Conservation (phyloP, 352 stramenopile species). For the Pythium folliculosum region DNA sequence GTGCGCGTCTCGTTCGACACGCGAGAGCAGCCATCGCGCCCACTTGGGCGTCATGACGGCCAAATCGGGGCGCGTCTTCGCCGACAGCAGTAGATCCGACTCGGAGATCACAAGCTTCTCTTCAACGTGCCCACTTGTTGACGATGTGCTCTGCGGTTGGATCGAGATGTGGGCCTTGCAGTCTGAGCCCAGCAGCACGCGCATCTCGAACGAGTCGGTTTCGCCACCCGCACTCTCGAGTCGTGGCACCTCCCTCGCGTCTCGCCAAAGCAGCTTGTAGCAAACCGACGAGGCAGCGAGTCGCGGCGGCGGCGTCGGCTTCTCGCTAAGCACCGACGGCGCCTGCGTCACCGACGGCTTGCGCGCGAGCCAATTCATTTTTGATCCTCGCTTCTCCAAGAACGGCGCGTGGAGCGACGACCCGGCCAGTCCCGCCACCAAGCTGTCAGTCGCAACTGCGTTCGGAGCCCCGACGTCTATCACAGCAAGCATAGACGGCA, state of each 20-base stretch:
- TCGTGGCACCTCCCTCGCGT: constrained; percentile 28
- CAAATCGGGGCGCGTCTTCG: constrained; percentile 25
- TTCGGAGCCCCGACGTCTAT: neutral
- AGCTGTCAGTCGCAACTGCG: neutral
- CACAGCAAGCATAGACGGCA: neutral
- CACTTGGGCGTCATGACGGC: constrained; percentile 24
- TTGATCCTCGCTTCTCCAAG: constrained; percentile 16
- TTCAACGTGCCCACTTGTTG: neutral
- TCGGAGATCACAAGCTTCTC: constrained; percentile 15
- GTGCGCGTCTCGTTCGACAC: constrained; percentile 21
- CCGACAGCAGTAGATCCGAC: constrained; percentile 19
- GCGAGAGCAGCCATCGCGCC: constrained; percentile 28
- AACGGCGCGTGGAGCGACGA: constrained; percentile 21
- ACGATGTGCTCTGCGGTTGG: neutral
- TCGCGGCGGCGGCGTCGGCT: no score
- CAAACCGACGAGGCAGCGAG: constrained; percentile 15
- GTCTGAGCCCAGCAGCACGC: constrained; percentile 44
- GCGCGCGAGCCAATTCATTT: constrained; percentile 21
- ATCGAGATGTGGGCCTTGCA: constrained; percentile 30
- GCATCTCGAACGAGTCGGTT: constrained; percentile 21
- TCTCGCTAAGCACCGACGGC: neutral
- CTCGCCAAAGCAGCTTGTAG: constrained; percentile 54
- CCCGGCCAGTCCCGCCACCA: constrained; percentile 2
- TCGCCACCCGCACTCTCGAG: neutral
- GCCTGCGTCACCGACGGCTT: neutral